These are phyloP conservation scores for Parasitella parasitica DNA, from an alignment of 371 early-diverging fungal species.

Conservation along the genomic window DNA sequence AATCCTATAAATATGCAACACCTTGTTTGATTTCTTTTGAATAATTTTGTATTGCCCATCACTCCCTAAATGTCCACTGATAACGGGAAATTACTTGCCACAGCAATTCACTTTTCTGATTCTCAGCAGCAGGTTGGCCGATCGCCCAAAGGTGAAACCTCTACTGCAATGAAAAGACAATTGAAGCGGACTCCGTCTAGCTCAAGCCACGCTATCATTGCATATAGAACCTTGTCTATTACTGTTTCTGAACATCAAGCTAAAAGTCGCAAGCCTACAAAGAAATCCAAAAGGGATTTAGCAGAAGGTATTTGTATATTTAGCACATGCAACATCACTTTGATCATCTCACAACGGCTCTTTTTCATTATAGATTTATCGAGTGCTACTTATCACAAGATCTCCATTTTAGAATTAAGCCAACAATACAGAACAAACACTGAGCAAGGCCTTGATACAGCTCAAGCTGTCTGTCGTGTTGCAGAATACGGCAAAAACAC, in stretches of 20 bases:
- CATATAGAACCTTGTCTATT: conserved; percentile 36
- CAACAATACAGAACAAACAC: conserved; percentile 48
- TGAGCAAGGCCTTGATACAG: conserved; percentile 41
- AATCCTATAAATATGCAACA: neutral
- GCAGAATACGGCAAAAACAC: conserved; percentile 51
- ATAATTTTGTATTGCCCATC: neutral
- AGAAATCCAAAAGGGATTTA: conserved; percentile 17
- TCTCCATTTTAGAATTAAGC: conserved; percentile 33
- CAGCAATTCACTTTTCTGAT: conserved; percentile 6
- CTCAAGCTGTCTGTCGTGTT: conserved; percentile 37
- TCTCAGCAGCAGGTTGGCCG: neutral
- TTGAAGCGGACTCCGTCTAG: conserved; percentile 8
- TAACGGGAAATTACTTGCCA: neutral
- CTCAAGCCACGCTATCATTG: conserved; percentile 29
- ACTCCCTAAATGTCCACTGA: neutral
- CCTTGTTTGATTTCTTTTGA: too few species aligned
- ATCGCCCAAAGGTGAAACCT: neutral
- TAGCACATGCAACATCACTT: too few species aligned
- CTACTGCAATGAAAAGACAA: neutral
- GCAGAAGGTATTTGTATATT: too few species aligned
- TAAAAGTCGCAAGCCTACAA: conserved; percentile 1
- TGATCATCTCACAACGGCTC: too few species aligned
- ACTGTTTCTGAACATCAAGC: conserved; percentile 36
- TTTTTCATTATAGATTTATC: conserved; percentile 10
- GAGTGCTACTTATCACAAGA: conserved; percentile 24